phyloP scores from a whole-genome alignment of 208 protist genomes.

The Acanthamoeba royreba region DNA sequence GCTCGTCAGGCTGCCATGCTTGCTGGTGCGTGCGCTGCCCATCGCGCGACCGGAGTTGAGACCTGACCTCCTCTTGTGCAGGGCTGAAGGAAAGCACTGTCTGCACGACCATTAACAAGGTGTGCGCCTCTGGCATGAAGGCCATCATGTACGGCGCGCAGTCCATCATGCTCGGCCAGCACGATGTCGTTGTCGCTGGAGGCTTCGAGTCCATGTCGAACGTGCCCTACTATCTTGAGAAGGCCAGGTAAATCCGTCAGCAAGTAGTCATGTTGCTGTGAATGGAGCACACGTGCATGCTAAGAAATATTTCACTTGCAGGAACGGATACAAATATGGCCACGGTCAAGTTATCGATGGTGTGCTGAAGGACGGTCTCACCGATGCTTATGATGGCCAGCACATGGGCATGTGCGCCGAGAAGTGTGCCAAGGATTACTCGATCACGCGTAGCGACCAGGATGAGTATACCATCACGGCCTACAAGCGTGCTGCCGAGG shows the following conservation, averaged over 20 bases:
- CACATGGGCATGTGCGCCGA: slow-evolving; percentile 88
- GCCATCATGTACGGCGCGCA: slow-evolving; percentile 76
- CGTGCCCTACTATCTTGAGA: slow-evolving; percentile 78
- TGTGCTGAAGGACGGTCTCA: slow-evolving; percentile 83
- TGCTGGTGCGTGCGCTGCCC: slow-evolving; percentile 33
- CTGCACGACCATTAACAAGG: slow-evolving; percentile 82
- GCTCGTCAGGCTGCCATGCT: slow-evolving; percentile 73
- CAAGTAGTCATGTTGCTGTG: neutral
- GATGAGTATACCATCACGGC: slow-evolving; percentile 89
- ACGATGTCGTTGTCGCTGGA: slow-evolving; percentile 75
- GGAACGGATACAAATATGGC: slow-evolving; percentile 66
- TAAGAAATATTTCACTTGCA: neutral
- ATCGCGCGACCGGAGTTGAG: neutral
- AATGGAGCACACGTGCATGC: neutral
- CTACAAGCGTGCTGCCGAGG: slow-evolving; percentile 82
- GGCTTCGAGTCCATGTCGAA: slow-evolving; percentile 88
- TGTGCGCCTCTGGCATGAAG: slow-evolving; percentile 88
- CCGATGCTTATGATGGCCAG: slow-evolving; percentile 77
- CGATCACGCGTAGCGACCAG: slow-evolving; percentile 84
- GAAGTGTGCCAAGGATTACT: slow-evolving; percentile 83
- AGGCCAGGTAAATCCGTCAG: slow-evolving; percentile 58
- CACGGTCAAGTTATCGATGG: slow-evolving; percentile 72
- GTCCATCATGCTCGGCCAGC: slow-evolving; percentile 71
- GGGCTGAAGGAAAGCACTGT: neutral
- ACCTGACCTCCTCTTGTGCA: neutral